Conservation (phyloP, 768 basidiomycete species). For the Lentinula aciculospora region DNA sequence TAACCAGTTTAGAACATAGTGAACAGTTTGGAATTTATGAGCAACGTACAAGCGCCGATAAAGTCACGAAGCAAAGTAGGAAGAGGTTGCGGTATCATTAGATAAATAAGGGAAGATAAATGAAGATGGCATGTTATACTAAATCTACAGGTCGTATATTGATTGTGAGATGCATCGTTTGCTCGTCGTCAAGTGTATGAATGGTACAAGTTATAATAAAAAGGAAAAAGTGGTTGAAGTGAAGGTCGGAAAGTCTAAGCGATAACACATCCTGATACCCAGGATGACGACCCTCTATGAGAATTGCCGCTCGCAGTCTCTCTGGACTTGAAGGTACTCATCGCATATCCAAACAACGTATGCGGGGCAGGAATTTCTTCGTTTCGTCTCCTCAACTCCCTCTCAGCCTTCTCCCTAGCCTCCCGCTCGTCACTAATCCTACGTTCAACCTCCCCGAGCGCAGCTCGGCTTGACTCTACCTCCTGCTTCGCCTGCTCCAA, state of each 20-base stretch:
- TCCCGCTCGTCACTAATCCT: not conserved
- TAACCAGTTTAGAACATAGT: too few species aligned
- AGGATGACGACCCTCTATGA: not conserved
- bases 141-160: not conserved
- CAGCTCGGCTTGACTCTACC: not conserved
- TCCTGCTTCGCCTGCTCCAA: not conserved
- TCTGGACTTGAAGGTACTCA: slow-evolving; percentile 1
- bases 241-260: not conserved
- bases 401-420: not conserved
- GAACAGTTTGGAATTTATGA: too few species aligned
- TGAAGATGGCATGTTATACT: not conserved
- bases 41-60: not conserved
- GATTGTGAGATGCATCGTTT: not conserved
- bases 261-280: slow-evolving; percentile 1
- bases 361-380: slow-evolving; percentile 1
- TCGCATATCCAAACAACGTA: slow-evolving; percentile 1
- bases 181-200: not conserved
- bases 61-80: not conserved
- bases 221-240: not conserved
- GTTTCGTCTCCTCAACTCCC: not conserved
- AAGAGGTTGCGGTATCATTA: too few species aligned
- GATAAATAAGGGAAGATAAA: not conserved
- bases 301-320: not conserved
- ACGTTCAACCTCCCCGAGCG: not conserved
- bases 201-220: not conserved